Evolutionary conservation across 805 yeast genomes (phyloP), one percentile per base, ranked within the genome.

Genomic region (Starmera caribaea): DNA sequence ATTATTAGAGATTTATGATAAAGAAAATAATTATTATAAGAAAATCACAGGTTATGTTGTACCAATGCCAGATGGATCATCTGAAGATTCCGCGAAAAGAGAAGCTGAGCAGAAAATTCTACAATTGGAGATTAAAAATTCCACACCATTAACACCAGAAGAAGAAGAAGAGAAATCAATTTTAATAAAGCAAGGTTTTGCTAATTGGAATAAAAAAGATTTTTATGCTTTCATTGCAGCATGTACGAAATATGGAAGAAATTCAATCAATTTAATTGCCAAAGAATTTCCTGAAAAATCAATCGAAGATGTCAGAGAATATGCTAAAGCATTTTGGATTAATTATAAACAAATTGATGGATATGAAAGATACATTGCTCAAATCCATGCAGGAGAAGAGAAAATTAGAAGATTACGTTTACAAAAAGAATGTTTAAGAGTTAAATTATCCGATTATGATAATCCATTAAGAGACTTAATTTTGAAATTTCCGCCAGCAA

Each of bases 341-440:
- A 72, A 81, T 38, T 81, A 77, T 53, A 68, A 74, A 37, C 84
- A 80, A 48, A 81, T 92, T 45, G 97, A 90, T 29, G 95, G 96
- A 10, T 81, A 80, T 60, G 98, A 92, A 48, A 74, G 85, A 46
- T 86, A 81, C 58, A 62, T 89, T 39, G 66, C 72, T 15, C 90
- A 80, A 51, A 86, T 92, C 44, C 95, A 88, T 53, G 70, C 74
- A 4, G 98, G 97, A 13, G 97, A 92, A 56, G 96, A 88, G 44
- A 82, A 74, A 57, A 72, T 84, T 21, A 66, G 76, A 36, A 78
- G 75, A 50, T 55, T 72, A 9, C 73, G 72, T 49, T 62, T 78
- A 28, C 96, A 88, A 53, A 84, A 79, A 55, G 95, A 85, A 58
- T 73, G 86, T 15, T 65, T 92, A 40, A 74, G 89, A 51, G 68